phyloP scores from a whole-genome alignment of 768 basidiomycete genomes.

The Dentipellis fragilis region DNA sequence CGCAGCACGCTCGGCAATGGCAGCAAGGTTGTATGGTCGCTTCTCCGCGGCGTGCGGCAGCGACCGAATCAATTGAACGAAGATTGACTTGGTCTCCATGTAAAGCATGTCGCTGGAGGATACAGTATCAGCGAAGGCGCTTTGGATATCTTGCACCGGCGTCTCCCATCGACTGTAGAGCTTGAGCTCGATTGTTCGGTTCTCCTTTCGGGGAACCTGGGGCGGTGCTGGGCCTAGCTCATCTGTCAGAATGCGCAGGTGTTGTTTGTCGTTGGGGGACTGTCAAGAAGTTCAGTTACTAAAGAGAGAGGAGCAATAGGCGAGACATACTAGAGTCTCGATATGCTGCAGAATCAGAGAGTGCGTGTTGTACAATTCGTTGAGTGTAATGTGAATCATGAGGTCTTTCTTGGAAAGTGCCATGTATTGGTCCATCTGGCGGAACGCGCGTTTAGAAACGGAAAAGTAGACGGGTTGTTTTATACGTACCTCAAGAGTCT shows the following conservation, averaged over 20 bases:
- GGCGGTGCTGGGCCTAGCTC: constrained; percentile 89
- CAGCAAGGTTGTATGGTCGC: constrained; percentile 80
- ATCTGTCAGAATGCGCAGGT: constrained; percentile 91
- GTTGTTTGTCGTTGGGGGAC: constrained; percentile 97
- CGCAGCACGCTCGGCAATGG: constrained; percentile 89
- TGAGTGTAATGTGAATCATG: constrained; percentile 95
- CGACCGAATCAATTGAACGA: constrained; percentile 94
- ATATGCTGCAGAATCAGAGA: constrained; percentile 91
- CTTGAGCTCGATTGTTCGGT: constrained; percentile 83
- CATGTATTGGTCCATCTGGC: constrained; percentile 99
- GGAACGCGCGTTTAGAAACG: background rate
- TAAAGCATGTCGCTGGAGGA: constrained; percentile 98
- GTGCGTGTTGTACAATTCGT: constrained; percentile 98
- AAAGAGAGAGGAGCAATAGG: background rate
- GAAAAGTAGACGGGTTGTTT: background rate
- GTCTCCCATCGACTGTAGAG: constrained; percentile 99
- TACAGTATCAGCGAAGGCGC: constrained; percentile 92
- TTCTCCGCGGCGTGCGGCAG: constrained; percentile 78
- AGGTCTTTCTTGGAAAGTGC: constrained; percentile 98
- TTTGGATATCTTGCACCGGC: constrained; percentile 95
- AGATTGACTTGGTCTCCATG: constrained; percentile 99
- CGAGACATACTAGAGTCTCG: constrained; percentile 70
- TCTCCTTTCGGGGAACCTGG: constrained; percentile 98
- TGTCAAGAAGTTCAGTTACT: constrained; percentile 22
- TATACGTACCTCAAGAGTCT: constrained; percentile 79